Evolutionary conservation across 257 asterid species (phyloP), one percentile per base, ranked within the genome.

Genomic region (Asclepias syriaca): DNA sequence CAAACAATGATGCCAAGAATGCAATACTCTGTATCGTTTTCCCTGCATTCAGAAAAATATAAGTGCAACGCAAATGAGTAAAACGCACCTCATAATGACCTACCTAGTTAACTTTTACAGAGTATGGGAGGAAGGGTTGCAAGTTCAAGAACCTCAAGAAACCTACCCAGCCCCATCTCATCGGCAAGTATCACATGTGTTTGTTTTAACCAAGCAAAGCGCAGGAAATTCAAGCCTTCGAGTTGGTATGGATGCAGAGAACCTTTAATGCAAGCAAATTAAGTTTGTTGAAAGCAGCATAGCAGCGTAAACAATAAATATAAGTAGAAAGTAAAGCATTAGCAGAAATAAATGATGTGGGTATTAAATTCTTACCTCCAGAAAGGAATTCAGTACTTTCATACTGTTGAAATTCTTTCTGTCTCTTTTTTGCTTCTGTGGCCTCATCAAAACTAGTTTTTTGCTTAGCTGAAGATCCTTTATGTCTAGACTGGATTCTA

Each of bases 11-110:
- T 55, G 98, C 99, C 78, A 95, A 79, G 84, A 95, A 87, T 72
- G 99, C 99, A 83, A 95, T 95, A 72, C 98, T 95, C 85, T 95
- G 99, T 78, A 95, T 95, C 49, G 99, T 95, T 85, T 95, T 95
- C 55, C 99, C 99, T 95, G 91, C 81, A 82, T 32, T 61, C 71
- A 66, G 54, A 68, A 73, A 75, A 75, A 71, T 63, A 77, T 72
- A 21, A 73, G 74, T 66, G 72, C 78, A 57, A 24, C 19, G 10
- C 69, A 24, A 69, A 11, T 15, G 18, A 19, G 46, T 27, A 71
- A 8, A 66, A 1, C 32, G 8, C 0, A 21, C 27, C 66, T 40
- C 48, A 40, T 24, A 51, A 49, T 46, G 29, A 19, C 65, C 37
- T 24, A 11, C 39, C 45, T 4, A 39, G 63, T 51, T 49, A 27